Evolutionary conservation across 768 basidiomycete species (phyloP), one percentile per base, ranked within the genome.

Genomic region (Cubamyces sp.): DNA sequence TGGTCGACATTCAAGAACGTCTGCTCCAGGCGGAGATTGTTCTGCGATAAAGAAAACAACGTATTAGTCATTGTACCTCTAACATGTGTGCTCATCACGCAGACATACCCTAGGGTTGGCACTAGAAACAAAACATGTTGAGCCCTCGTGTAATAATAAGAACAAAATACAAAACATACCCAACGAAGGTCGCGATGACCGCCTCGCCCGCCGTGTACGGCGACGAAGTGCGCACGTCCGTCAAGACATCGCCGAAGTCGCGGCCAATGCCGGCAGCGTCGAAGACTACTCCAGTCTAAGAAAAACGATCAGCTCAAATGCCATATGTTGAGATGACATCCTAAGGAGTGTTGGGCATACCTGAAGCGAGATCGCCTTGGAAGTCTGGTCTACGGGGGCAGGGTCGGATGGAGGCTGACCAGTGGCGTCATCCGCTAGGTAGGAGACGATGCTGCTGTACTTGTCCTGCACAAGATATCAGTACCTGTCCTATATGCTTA

Each of bases 1-100:
- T 77, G 81, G 61, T 92, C 88, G 42, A 92, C 82, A 1, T 80
- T 83, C 46, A 92, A 75, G 79, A 89, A 92, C 1, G 90, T 91
- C 46, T 79, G 80, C 68, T 91, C 90, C 12, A 92, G 78, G 23
- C 85, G 83, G 34, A 91, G 81, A 69, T 92, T 92, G 68, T 93
- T 93, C 89, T 91, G 64, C 30, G n/a, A n/a, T n/a, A n/a, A n/a
- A n/a, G n/a, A 49, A 16, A 6, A 39, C 18, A 0, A 37, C 18
- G 45, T 3, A 37, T 64, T 25, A 64, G 58, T 12, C 21, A 9
- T 18, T 19, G 26, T 47, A 4, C 37, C 5, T 16, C 4, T 16
- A 25, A 23, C 4, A 28, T 3, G 28, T 19, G 7, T 23, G 30
- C 3, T 41, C 40, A 19, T 16, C 19, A 5, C 26, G 30, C 3